Conservation (phyloP, 2,329 filamentous ascomycete species). For the Aspergillus ochraceus region DNA sequence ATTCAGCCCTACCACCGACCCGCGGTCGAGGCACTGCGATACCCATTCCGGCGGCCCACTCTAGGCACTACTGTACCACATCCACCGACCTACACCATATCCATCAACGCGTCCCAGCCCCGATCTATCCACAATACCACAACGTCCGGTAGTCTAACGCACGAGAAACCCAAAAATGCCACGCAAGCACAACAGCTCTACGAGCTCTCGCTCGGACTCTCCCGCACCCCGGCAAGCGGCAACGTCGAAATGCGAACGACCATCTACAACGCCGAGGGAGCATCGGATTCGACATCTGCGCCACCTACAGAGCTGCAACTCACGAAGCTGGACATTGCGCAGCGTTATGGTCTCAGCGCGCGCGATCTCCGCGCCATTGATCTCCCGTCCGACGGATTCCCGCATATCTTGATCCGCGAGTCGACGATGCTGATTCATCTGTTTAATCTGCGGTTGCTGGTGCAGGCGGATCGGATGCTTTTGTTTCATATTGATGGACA, state of each 20-base stretch:
- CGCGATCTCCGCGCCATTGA: conserved; percentile 38
- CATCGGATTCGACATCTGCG: too few relatives aligned
- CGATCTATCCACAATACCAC: not conserved
- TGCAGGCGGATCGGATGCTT: conserved; percentile 32
- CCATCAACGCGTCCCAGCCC: not conserved
- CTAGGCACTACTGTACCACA: not conserved
- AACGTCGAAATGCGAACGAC: conserved; percentile 8
- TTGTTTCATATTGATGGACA: conserved; percentile 26
- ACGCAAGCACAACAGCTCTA: not conserved
- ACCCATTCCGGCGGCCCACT: not conserved
- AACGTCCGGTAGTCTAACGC: too few relatives aligned
- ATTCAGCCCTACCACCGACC: not conserved
- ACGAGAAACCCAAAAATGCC: not conserved
- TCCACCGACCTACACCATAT: not conserved
- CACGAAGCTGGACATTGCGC: conserved; percentile 21
- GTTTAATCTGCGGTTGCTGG: conserved; percentile 37
- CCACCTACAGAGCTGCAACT: not conserved
- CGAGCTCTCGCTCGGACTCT: conserved; percentile 5
- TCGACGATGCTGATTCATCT: conserved; percentile 35
- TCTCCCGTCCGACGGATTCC: conserved; percentile 33
- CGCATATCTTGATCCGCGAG: conserved; percentile 35
- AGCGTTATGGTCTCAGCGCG: conserved; percentile 21
- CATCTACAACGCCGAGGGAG: not conserved
- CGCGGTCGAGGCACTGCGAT: not conserved
- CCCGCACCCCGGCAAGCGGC: conserved; percentile 3